These are phyloP conservation scores for Mortierella sp. DNA, from an alignment of 371 early-diverging fungal species.

Conservation along the genomic window DNA sequence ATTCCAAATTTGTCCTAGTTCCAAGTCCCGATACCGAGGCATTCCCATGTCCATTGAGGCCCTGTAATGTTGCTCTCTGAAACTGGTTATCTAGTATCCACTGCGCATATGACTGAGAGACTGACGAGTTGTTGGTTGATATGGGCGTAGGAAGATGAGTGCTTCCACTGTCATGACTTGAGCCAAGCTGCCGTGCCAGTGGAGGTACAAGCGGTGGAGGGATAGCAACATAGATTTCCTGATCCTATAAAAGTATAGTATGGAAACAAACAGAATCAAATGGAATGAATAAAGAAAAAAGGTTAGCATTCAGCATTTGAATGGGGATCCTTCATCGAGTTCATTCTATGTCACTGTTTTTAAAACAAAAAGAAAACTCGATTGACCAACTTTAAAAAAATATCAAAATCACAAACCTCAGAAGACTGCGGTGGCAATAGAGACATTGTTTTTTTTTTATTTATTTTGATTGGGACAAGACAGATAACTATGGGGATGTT, in stretches of 20 bases:
- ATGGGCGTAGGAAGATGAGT: slow-evolving; percentile 25
- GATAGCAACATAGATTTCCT: slow-evolving; percentile 35
- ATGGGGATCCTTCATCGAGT: too few species aligned
- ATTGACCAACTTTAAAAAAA: neutral
- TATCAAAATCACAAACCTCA: slow-evolving; percentile 9
- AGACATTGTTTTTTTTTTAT: slow-evolving; percentile 20
- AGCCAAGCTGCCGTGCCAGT: slow-evolving; percentile 29
- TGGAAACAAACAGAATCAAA: too few species aligned
- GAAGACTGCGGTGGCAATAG: slow-evolving; percentile 12
- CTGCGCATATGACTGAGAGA: slow-evolving; percentile 15
- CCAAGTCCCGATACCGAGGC: neutral
- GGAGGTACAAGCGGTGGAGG: slow-evolving; percentile 41
- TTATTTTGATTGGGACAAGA: neutral
- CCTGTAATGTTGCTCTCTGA: neutral
- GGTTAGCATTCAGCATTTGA: neutral
- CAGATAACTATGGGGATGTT: too few species aligned
- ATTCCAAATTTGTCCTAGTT: neutral
- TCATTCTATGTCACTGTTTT: neutral
- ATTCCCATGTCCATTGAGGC: neutral
- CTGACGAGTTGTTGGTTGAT: slow-evolving; percentile 25
- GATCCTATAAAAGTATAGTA: neutral
- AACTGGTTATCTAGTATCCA: slow-evolving; percentile 15
- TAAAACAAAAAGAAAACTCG: neutral
- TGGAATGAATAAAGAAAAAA: neutral
- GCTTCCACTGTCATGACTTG: slow-evolving; percentile 12